Evolutionary conservation across 1,284 basidiomycete species (phyloP).

Genomic region (Malassezia yamatoensis): DNA sequence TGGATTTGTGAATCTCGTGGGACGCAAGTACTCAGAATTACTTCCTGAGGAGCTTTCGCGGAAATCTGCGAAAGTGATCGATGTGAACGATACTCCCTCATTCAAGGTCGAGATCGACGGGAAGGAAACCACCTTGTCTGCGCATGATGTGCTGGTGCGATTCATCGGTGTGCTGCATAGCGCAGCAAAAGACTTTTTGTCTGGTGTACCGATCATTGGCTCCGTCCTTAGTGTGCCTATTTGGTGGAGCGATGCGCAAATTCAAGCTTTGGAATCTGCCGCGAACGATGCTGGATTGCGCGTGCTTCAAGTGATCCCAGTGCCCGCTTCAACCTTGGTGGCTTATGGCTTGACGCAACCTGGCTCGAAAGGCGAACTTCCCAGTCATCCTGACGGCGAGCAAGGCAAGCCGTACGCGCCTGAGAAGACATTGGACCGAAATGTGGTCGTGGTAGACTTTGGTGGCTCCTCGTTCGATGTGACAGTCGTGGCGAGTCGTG

Average conservation of each 20-base stretch:
- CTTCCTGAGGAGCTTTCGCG: constrained; percentile 59
- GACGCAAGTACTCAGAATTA: constrained; percentile 74
- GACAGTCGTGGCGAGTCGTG: constrained; percentile 52
- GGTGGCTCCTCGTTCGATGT: constrained; percentile 55
- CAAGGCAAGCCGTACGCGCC: constrained; percentile 49
- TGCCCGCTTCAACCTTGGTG: constrained; percentile 63
- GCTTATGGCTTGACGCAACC: constrained; percentile 51
- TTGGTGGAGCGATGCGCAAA: constrained; percentile 64
- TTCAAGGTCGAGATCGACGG: constrained; percentile 67
- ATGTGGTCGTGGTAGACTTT: constrained; percentile 55
- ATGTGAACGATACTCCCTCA: constrained; percentile 51
- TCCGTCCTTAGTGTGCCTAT: constrained; percentile 75
- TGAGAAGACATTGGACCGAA: constrained; percentile 53
- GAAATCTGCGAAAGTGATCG: constrained; percentile 75
- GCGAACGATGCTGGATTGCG: constrained; percentile 65
- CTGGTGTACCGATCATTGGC: constrained; percentile 62
- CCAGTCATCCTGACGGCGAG: constrained; percentile 42
- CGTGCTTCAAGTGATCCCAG: constrained; percentile 71
- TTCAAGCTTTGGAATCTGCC: constrained; percentile 62
- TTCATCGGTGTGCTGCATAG: constrained; percentile 75
- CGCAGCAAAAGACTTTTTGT: constrained; percentile 86
- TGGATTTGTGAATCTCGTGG: constrained; percentile 83
- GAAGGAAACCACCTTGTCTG: constrained; percentile 64
- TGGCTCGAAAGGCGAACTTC: constrained; percentile 50
- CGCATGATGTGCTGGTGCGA: constrained; percentile 71